Evolutionary conservation across 179 eudicot species (phyloP).

Genomic region (Corrigiola litoralis): DNA sequence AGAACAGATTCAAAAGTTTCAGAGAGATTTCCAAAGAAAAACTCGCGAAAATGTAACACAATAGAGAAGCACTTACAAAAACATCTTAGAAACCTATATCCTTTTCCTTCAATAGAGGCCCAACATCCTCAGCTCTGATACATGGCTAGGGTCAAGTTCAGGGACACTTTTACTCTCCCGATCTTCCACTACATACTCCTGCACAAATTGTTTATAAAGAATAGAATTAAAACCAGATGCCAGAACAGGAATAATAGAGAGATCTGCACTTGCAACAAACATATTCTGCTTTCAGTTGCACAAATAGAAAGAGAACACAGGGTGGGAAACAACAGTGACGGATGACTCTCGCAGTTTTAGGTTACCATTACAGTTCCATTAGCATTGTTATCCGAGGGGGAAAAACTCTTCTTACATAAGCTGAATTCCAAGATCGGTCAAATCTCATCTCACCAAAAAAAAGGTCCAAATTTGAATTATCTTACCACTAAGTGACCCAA

Average conservation of each 20-base stretch:
- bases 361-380: too few relatives aligned
- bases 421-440: too few relatives aligned
- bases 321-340: not conserved
- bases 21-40: not conserved
- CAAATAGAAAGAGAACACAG: not conserved
- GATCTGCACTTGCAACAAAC: not conserved
- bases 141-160: slow-evolving; percentile 80
- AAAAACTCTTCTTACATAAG: too few relatives aligned
- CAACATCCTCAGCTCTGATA: slow-evolving; percentile 87
- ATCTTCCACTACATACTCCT: slow-evolving; percentile 97
- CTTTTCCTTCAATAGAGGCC: slow-evolving; percentile 64
- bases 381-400: too few relatives aligned
- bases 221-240: not conserved
- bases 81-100: not conserved
- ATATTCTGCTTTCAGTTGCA: not conserved
- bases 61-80: slow-evolving; percentile 7
- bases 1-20: not conserved
- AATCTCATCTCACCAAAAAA: too few relatives aligned
- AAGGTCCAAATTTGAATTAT: too few relatives aligned
- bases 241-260: not conserved
- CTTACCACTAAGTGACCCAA: too few relatives aligned
- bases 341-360: too few relatives aligned
- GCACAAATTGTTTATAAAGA: slow-evolving; percentile 10
- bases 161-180: slow-evolving; percentile 64
- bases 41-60: not conserved